A percentile compares a stretch with the other conserved stretches of the same genome.
Evolutionary conservation across 352 stramenopile species (phyloP).

Genomic region (Globisporangium spinosum): DNA sequence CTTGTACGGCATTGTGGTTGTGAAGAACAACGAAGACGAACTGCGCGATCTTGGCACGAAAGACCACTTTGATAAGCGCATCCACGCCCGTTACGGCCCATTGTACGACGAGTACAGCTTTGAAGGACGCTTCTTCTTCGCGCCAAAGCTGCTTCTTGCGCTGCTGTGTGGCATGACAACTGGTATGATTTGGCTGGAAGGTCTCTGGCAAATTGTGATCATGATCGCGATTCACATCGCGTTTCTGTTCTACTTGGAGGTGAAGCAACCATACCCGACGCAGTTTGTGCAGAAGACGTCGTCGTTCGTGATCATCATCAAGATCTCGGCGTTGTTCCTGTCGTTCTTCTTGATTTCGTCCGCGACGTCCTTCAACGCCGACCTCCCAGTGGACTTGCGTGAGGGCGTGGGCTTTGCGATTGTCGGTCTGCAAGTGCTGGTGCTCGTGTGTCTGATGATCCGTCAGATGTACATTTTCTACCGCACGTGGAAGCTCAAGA

Average conservation of each 20-base stretch:
- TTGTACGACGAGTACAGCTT: slow-evolving; percentile 89
- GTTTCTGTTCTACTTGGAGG: slow-evolving; percentile 81
- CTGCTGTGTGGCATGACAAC: slow-evolving; percentile 77
- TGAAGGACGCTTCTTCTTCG: slow-evolving; percentile 85
- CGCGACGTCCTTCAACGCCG: slow-evolving; percentile 57
- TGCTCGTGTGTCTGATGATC: slow-evolving; percentile 78
- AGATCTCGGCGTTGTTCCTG: slow-evolving; percentile 82
- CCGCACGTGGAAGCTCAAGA: slow-evolving; percentile 79
- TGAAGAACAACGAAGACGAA: slow-evolving; percentile 77
- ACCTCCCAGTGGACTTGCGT: slow-evolving; percentile 68
- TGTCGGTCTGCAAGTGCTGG: slow-evolving; percentile 73
- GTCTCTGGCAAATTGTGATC: slow-evolving; percentile 72
- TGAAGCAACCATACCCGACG: slow-evolving; percentile 79
- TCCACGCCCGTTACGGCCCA: slow-evolving; percentile 73
- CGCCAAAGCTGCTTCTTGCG: slow-evolving; percentile 74
- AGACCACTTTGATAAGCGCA: slow-evolving; percentile 82
- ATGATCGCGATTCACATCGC: slow-evolving; percentile 72
- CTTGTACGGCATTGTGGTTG: slow-evolving; percentile 65
- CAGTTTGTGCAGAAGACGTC: slow-evolving; percentile 84
- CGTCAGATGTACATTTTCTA: slow-evolving; percentile 88
- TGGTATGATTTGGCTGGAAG: slow-evolving; percentile 72
- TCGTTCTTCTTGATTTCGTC: slow-evolving; percentile 80
- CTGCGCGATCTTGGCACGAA: slow-evolving; percentile 78
- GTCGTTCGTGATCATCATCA: slow-evolving; percentile 88
- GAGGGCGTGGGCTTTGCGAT: slow-evolving; percentile 79